phyloP scores from a whole-genome alignment of 1,284 basidiomycete species.

The Ceratobasidium sp. region DNA sequence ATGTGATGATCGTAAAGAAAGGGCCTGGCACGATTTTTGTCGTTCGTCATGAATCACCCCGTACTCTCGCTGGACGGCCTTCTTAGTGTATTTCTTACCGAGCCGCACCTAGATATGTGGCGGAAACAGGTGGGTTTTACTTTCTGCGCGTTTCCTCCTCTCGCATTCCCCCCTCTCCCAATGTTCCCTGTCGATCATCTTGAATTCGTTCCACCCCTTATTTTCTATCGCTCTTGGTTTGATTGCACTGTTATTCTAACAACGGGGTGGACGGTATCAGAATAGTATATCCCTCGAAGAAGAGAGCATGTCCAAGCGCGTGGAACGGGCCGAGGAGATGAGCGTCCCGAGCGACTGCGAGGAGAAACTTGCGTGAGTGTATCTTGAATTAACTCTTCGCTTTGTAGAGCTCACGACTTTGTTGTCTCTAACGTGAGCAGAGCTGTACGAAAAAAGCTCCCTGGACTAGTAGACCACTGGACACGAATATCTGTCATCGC shows the following conservation, averaged over 20 bases:
- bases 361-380: constrained; percentile 79
- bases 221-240: no score
- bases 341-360: constrained; percentile 90
- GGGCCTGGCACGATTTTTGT: constrained; percentile 83
- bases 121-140: constrained; percentile 64
- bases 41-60: constrained; percentile 89
- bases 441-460: constrained; percentile 74
- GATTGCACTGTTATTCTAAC: neutral
- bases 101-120: constrained; percentile 86
- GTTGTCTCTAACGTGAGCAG: constrained; percentile 55
- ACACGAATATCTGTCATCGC: constrained; percentile 85
- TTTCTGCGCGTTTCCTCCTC: no score
- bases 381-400: constrained; percentile 22
- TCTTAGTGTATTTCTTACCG: constrained; percentile 81
- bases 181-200: no score
- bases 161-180: no score
- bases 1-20: constrained; percentile 59
- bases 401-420: neutral
- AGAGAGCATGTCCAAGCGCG: constrained; percentile 81
- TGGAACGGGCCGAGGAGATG: constrained; percentile 89
- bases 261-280: neutral
- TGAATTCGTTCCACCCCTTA: no score
- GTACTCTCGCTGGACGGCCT: constrained; percentile 87
- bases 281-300: constrained; percentile 73
- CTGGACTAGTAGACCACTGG: constrained; percentile 85